These are phyloP conservation scores for Ustulina deusta DNA, from an alignment of 2,329 filamentous ascomycete genomes.

Conservation along the genomic window DNA sequence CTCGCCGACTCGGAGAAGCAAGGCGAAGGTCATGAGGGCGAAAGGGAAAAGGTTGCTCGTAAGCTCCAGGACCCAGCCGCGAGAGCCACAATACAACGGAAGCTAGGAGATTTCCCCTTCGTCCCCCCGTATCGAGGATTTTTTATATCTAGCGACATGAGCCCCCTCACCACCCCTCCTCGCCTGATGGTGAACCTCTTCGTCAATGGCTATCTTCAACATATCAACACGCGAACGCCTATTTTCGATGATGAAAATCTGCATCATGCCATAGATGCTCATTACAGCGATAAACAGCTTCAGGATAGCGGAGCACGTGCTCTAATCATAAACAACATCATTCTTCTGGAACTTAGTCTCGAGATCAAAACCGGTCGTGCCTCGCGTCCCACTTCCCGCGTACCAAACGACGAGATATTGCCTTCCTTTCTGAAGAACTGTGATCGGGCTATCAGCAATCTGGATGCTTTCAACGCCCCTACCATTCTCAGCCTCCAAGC, in stretches of 20 bases:
- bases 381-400: constrained; percentile 28
- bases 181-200: constrained; percentile 38
- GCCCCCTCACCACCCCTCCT: constrained; percentile 35
- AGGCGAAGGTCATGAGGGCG: background rate
- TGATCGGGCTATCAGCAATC: constrained; percentile 39
- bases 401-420: constrained; percentile 40
- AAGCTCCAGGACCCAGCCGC: constrained; percentile 20
- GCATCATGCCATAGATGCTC: constrained; percentile 31
- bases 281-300: constrained; percentile 34
- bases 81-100: constrained; percentile 28
- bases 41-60: background rate
- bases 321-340: constrained; percentile 42
- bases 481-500: constrained; percentile 37
- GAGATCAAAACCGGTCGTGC: constrained; percentile 37
- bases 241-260: constrained; percentile 40
- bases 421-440: constrained; percentile 42
- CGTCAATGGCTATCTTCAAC: constrained; percentile 38
- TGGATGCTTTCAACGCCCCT: constrained; percentile 37
- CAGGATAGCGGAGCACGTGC: constrained; percentile 35
- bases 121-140: constrained; percentile 26
- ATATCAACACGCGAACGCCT: constrained; percentile 39
- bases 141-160: constrained; percentile 23
- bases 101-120: constrained; percentile 36
- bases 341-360: constrained; percentile 38
- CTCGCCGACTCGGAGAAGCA: constrained; percentile 13